These are phyloP conservation scores for Mortierella polycephala DNA, from an alignment of 371 early-diverging fungal species.

Conservation along the genomic window DNA sequence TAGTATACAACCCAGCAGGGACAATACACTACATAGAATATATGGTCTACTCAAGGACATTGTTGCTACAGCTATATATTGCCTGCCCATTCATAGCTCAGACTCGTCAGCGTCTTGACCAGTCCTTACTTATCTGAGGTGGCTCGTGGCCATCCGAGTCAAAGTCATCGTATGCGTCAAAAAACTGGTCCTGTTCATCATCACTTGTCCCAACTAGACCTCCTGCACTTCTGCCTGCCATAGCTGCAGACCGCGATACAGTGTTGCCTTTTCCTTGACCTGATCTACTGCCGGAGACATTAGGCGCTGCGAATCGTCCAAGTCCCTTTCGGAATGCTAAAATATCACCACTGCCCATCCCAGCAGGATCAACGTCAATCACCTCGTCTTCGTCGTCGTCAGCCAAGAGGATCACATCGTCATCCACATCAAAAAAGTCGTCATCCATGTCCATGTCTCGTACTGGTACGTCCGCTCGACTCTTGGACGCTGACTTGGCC, in stretches of 20 bases:
- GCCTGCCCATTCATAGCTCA: too few species aligned
- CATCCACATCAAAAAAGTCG: conserved; percentile 26
- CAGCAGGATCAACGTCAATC: conserved; percentile 8
- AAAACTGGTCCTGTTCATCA: conserved; percentile 30
- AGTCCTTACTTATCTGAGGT: conserved; percentile 34
- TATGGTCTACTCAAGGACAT: background rate
- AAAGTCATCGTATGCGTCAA: conserved; percentile 40
- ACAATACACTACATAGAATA: background rate
- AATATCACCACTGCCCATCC: conserved; percentile 4
- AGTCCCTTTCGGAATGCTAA: conserved; percentile 9
- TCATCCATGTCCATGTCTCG: conserved; percentile 14
- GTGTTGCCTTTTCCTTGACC: background rate
- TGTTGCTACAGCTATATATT: background rate
- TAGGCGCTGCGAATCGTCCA: conserved; percentile 7
- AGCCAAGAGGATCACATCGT: conserved; percentile 2
- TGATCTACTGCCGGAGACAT: background rate
- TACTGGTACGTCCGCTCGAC: background rate
- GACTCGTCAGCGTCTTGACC: conserved; percentile 8
- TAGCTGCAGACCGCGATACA: background rate
- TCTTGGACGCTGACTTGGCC: conserved; percentile 4
- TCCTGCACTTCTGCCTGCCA: background rate
- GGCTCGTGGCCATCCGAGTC: conserved; percentile 50
- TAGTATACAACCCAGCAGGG: background rate
- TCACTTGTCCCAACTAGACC: conserved; percentile 13
- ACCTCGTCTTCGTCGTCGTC: conserved; percentile 1